Evolutionary conservation across 1,284 basidiomycete species (phyloP).

Genomic region (Tremellales sp.): DNA sequence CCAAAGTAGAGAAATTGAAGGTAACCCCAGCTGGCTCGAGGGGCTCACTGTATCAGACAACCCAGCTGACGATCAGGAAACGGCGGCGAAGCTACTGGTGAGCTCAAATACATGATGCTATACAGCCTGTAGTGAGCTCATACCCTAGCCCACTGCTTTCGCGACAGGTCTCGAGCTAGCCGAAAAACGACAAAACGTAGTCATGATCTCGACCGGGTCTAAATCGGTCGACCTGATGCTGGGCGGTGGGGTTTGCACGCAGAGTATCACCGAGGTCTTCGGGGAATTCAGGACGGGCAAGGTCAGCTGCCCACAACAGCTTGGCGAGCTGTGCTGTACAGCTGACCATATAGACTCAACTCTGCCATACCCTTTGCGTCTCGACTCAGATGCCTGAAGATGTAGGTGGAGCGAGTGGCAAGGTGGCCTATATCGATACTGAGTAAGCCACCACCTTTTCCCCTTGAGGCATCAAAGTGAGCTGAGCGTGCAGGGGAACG

Average conservation of each 20-base stretch:
- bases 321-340: no score
- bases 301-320: constrained; percentile 66
- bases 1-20: constrained; percentile 94
- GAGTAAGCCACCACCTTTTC: constrained; percentile 53
- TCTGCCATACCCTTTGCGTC: constrained; percentile 89
- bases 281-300: constrained; percentile 55
- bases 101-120: not conserved
- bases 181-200: constrained; percentile 72
- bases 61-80: constrained; percentile 58
- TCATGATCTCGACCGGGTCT: constrained; percentile 79
- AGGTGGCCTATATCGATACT: constrained; percentile 91
- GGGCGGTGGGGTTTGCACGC: constrained; percentile 81
- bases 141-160: constrained; percentile 72
- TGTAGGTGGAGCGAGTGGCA: constrained; percentile 82
- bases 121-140: not conserved
- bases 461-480: not conserved
- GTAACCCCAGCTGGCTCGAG: constrained; percentile 51
- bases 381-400: constrained; percentile 80
- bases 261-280: constrained; percentile 73
- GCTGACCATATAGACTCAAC: constrained; percentile 73
- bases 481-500: constrained; percentile 58
- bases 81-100: constrained; percentile 62
- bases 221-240: constrained; percentile 83
- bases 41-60: not conserved
- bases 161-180: constrained; percentile 83